These are phyloP conservation scores for Venturia aucupariae DNA, from an alignment of 2,329 filamentous ascomycete species.

Conservation along the genomic window DNA sequence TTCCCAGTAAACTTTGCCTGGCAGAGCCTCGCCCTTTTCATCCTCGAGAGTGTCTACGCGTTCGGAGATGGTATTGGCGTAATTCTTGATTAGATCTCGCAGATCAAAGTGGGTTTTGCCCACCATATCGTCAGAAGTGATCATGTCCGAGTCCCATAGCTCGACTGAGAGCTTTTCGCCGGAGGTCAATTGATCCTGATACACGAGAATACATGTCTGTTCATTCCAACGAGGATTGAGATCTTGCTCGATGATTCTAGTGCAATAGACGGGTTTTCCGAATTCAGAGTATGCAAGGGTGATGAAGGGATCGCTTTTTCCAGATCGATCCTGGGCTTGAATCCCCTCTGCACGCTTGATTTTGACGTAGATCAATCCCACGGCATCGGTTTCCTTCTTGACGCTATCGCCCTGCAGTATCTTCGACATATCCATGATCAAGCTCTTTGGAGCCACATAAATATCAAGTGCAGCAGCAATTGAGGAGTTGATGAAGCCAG, in stretches of 20 bases:
- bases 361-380: constrained; percentile 57
- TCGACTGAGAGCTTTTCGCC: constrained; percentile 60
- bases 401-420: constrained; percentile 71
- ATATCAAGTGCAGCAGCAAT: constrained; percentile 65
- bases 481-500: constrained; percentile 63
- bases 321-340: constrained; percentile 59
- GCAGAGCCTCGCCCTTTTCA: constrained; percentile 56
- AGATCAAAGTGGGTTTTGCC: constrained; percentile 64
- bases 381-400: constrained; percentile 61
- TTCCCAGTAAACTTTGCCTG: constrained; percentile 59
- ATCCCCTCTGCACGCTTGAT: constrained; percentile 61
- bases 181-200: constrained; percentile 61
- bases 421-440: constrained; percentile 65
- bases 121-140: constrained; percentile 64
- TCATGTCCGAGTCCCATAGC: constrained; percentile 66
- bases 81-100: constrained; percentile 52
- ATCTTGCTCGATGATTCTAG: constrained; percentile 54
- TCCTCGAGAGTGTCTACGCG: constrained; percentile 55
- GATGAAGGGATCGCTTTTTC: constrained; percentile 61
- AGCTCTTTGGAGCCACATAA: constrained; percentile 66
- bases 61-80: constrained; percentile 44
- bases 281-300: constrained; percentile 71
- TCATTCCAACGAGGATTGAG: constrained; percentile 65
- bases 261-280: constrained; percentile 58
- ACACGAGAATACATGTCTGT: constrained; percentile 58